phyloP scores from a whole-genome alignment of 305 asterid genomes.

The Lippia alba region DNA sequence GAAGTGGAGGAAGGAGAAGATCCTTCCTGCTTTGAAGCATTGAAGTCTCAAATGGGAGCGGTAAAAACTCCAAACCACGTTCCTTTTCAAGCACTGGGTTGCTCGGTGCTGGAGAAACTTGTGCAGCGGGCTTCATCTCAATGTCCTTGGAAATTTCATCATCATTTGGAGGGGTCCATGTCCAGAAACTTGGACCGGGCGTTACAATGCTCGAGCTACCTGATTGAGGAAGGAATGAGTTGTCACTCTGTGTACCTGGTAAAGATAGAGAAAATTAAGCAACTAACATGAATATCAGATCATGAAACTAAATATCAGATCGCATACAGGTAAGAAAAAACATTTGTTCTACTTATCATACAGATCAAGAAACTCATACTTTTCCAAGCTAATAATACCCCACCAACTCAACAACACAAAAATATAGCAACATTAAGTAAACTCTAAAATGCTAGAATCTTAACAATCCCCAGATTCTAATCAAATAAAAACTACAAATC shows the following conservation, averaged over 20 bases:
- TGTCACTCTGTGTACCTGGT: constrained; percentile 49
- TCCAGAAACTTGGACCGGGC: constrained; percentile 96
- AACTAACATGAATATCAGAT: background rate
- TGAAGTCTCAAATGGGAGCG: constrained; percentile 77
- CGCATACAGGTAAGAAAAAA: no score
- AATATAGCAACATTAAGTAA: background rate
- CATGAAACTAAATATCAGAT: background rate
- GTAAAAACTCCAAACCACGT: constrained; percentile 49
- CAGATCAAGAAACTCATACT: no score
- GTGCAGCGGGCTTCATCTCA: constrained; percentile 43
- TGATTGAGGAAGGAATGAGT: constrained; percentile 44
- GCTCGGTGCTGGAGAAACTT: constrained; percentile 47
- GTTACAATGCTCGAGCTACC: constrained; percentile 48
- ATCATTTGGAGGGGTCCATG: constrained; percentile 67
- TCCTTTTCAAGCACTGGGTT: constrained; percentile 76
- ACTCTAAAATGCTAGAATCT: constrained; percentile 12
- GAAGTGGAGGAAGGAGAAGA: constrained; percentile 75
- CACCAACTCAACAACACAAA: background rate
- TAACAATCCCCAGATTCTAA: background rate
- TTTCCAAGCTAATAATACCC: background rate
- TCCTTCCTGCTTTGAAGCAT: constrained; percentile 42
- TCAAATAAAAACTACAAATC: constrained; percentile 11
- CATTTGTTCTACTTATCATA: background rate
- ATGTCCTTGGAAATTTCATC: constrained; percentile 31
- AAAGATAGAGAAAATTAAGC: constrained; percentile 23